These are phyloP conservation scores for Termitomyces sp. DNA, from an alignment of 1,284 basidiomycete genomes.

Conservation along the genomic window DNA sequence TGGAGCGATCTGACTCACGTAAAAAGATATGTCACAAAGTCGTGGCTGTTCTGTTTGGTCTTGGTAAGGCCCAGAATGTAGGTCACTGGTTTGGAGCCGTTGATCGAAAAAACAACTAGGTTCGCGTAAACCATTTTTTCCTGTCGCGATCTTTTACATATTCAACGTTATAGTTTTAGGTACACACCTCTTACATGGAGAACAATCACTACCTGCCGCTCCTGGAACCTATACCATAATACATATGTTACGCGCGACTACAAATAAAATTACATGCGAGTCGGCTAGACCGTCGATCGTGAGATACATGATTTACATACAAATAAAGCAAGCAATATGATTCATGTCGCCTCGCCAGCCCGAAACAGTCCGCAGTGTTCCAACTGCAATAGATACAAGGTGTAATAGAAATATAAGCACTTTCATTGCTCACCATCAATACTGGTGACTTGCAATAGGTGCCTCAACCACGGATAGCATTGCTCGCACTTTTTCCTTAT, in stretches of 20 bases:
- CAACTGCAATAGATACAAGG: neutral
- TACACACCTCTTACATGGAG: neutral
- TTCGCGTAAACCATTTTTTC: neutral
- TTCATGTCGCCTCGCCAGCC: too few relatives aligned
- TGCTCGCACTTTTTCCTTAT: slow-evolving; percentile 1
- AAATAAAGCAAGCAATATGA: neutral
- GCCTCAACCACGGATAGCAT: neutral
- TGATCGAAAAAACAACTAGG: neutral
- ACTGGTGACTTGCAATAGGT: neutral
- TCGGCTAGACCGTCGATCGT: neutral
- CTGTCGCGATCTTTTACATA: neutral
- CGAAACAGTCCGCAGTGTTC: neutral
- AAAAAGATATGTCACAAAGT: neutral
- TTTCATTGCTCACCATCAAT: neutral
- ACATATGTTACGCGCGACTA: neutral
- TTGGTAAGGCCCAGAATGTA: neutral
- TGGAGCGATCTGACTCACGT: neutral
- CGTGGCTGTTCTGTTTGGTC: neutral
- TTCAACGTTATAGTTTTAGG: too few relatives aligned
- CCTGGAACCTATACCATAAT: neutral
- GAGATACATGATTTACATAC: neutral
- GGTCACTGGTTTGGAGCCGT: neutral
- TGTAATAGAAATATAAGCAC: neutral
- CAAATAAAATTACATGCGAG: neutral
- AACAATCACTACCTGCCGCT: neutral